Evolutionary conservation across 192 early-diverging fungal genomes (phyloP).

Genomic region (Pilobolus umbonatus): DNA sequence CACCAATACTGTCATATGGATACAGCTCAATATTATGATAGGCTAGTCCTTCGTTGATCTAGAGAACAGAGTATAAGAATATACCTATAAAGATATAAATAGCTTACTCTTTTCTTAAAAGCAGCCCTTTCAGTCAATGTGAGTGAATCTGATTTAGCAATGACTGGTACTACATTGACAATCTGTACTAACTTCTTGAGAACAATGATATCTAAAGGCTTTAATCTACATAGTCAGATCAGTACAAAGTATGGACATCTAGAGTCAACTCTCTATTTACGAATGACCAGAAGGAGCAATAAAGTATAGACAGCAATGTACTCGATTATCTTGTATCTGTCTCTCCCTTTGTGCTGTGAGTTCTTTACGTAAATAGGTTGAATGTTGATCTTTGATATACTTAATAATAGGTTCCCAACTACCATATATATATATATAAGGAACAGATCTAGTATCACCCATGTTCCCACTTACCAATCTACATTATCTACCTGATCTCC

Average conservation of each 20-base stretch:
- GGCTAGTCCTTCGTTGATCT: slow-evolving; percentile 84
- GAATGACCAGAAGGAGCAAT: slow-evolving; percentile 93
- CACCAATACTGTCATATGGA: slow-evolving; percentile 85
- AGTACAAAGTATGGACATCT: too few species aligned
- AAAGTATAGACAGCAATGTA: slow-evolving; percentile 96
- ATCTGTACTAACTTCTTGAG: slow-evolving; percentile 80
- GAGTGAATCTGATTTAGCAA: slow-evolving; percentile 87
- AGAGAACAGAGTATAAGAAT: background rate
- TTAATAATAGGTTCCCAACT: slow-evolving; percentile 98
- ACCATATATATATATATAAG: background rate
- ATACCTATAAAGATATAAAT: background rate
- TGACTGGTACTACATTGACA: slow-evolving; percentile 85
- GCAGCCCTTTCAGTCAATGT: slow-evolving; percentile 77
- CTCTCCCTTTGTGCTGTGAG: slow-evolving; percentile 81
- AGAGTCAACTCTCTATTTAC: slow-evolving; percentile 44
- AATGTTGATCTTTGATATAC: slow-evolving; percentile 99
- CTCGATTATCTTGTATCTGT: slow-evolving; percentile 89
- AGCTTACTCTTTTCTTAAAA: slow-evolving; percentile 70
- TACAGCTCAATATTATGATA: slow-evolving; percentile 91
- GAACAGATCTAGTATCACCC: background rate
- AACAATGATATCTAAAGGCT: slow-evolving; percentile 82
- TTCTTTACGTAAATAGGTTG: slow-evolving; percentile 91
- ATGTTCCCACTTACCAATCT: slow-evolving; percentile 60
- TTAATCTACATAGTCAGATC: too few species aligned
- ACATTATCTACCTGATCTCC: slow-evolving; percentile 99